Evolutionary conservation across 805 yeast genomes (phyloP).

Genomic region (Deakozyma indianensis): DNA sequence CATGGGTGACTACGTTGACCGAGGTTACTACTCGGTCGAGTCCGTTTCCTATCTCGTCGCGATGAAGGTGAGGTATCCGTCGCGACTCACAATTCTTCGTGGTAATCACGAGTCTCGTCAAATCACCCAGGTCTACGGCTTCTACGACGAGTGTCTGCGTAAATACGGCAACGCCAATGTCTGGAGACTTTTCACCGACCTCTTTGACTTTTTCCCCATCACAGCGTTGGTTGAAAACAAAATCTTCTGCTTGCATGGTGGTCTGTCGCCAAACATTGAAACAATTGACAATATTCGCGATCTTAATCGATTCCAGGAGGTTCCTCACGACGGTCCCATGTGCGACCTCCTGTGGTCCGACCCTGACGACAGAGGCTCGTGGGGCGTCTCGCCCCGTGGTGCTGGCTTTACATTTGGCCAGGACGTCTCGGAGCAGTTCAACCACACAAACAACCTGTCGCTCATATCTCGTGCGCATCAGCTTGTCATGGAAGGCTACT

Average conservation of each 20-base stretch:
- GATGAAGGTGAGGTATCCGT: conserved; percentile 88
- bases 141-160: conserved; percentile 90
- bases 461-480: conserved; percentile 94
- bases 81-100: conserved; percentile 81
- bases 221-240: conserved; percentile 90
- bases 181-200: conserved; percentile 87
- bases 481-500: conserved; percentile 92
- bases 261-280: conserved; percentile 94
- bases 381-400: conserved; percentile 98
- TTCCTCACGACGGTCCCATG: conserved; percentile 98
- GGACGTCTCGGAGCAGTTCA: conserved; percentile 90
- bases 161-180: conserved; percentile 89
- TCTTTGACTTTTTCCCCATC: conserved; percentile 90
- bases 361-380: conserved; percentile 94
- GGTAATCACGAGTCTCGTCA: conserved; percentile 96
- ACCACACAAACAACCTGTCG: conserved; percentile 78
- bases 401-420: conserved; percentile 99
- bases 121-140: conserved; percentile 92
- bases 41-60: conserved; percentile 84
- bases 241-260: conserved; percentile 90
- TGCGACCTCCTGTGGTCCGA: conserved; percentile 94
- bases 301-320: conserved; percentile 87
- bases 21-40: conserved; percentile 82
- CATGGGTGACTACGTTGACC: conserved; percentile 84
- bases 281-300: conserved; percentile 90